A percentile compares a stretch with the other conserved stretches of the same genome.
phyloP scores from a whole-genome alignment of 2,329 filamentous ascomycete species.

The Aspergillus glaucus region DNA sequence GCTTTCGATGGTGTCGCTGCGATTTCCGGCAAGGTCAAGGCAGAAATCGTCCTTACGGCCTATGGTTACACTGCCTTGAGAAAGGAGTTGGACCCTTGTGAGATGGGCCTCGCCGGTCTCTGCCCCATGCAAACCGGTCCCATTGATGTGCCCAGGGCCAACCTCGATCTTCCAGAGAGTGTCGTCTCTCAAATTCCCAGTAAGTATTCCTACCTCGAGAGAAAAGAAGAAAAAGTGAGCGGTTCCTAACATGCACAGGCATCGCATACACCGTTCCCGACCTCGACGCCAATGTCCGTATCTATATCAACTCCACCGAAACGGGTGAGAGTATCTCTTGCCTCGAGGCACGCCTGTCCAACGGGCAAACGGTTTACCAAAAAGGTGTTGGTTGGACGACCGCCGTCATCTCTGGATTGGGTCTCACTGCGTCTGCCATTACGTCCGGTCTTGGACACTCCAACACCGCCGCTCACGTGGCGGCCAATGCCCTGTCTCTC shows the following conservation, averaged over 20 bases:
- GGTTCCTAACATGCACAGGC: slow-evolving; percentile 31
- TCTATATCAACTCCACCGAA: slow-evolving; percentile 69
- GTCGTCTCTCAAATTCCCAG: slow-evolving; percentile 64
- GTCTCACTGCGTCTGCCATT: slow-evolving; percentile 76
- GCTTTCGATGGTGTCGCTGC: slow-evolving; percentile 75
- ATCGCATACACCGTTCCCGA: slow-evolving; percentile 89
- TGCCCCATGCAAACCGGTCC: slow-evolving; percentile 87
- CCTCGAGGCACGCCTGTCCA: slow-evolving; percentile 80
- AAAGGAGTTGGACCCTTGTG: slow-evolving; percentile 68
- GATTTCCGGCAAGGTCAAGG: slow-evolving; percentile 46
- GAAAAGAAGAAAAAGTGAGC: background rate
- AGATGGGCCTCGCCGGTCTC: slow-evolving; percentile 61
- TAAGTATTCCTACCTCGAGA: slow-evolving; percentile 23
- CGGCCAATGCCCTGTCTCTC: slow-evolving; percentile 86
- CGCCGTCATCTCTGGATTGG: slow-evolving; percentile 78
- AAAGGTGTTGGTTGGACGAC: slow-evolving; percentile 84
- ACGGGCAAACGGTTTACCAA: slow-evolving; percentile 86
- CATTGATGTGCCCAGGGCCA: slow-evolving; percentile 65
- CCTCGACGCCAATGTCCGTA: slow-evolving; percentile 75
- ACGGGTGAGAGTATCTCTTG: slow-evolving; percentile 67
- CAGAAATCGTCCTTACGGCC: slow-evolving; percentile 55
- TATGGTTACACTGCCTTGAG: slow-evolving; percentile 73
- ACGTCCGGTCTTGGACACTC: slow-evolving; percentile 86
- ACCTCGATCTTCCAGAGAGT: slow-evolving; percentile 52
- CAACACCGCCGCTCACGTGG: slow-evolving; percentile 90